Evolutionary conservation across 148 eudicot species (phyloP), one percentile per base, ranked within the genome.

Genomic region (Tetragonia tetragonoides): DNA sequence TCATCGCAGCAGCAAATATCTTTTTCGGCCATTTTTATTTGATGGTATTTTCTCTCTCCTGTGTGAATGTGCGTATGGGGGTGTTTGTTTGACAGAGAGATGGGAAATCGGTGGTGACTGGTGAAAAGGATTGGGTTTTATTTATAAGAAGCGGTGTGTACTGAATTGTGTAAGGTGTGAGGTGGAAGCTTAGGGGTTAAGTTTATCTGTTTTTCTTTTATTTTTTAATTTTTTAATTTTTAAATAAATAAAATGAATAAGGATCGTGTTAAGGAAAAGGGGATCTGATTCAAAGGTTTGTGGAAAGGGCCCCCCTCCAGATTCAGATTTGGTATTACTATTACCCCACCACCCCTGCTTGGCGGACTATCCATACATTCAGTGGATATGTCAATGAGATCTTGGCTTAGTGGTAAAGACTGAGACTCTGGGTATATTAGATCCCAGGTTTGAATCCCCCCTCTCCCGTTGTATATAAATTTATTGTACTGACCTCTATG

Each of bases 171-270:
- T 56, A 28, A 60, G 38, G 7, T 0, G 3, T 20, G 54, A 40
- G 5, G 12, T 40, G 71, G 80, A 81, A 81, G 83, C 83, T 81
- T 81, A 81, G 80, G 72, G 72, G 68, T 77, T 81, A 81, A 81
- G 83, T 81, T 71, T 51, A 46, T 77, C 39, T 23, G 24, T 24
- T 10, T 41, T 9, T 5, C 41, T 57, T 60, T 38, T 40, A 38
- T 61, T 67, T 68, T 44, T 6, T 38, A 18, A 38, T 1, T 67
- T 6, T 68, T 40, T 38, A 67, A 6, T 68, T 15, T 67, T 39
- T 23, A 42, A 12, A 5, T 41, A 0, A n/a, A 2, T 2, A n/a
- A n/a, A 10, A 17, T 7, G 60, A 20, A 7, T 28, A 42, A 62
- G 23, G 5, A 20, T 28, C 34, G 34, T 28, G 34, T 28, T 28